Conservation (phyloP, 305 asterid species). For the Fraxinus albicans region DNA sequence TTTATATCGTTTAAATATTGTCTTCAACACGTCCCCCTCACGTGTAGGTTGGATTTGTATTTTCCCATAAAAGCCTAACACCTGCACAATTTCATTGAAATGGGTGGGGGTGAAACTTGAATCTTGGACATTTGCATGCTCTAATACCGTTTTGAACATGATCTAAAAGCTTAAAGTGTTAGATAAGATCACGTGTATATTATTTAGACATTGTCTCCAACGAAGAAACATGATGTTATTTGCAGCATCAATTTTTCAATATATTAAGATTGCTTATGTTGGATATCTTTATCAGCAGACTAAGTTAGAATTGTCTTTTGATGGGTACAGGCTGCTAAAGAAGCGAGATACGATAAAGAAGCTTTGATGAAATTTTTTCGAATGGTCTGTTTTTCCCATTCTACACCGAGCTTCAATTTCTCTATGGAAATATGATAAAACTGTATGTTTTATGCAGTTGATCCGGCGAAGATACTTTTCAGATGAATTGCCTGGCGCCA, state of each 20-base stretch:
- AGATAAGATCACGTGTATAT: neutral
- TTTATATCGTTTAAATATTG: too few species aligned
- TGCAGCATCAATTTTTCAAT: neutral
- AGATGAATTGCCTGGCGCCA: slow-evolving; percentile 77
- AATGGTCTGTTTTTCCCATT: slow-evolving; percentile 49
- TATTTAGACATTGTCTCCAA: neutral
- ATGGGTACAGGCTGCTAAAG: slow-evolving; percentile 62
- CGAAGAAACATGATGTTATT: neutral
- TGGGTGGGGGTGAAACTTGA: neutral
- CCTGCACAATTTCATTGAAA: neutral
- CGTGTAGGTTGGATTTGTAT: neutral
- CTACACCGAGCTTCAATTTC: neutral
- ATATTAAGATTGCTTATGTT: neutral
- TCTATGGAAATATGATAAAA: slow-evolving; percentile 21
- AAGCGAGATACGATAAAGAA: slow-evolving; percentile 91
- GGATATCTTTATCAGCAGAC: neutral
- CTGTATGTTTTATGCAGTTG: slow-evolving; percentile 47
- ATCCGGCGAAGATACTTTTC: slow-evolving; percentile 94
- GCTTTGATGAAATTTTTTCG: slow-evolving; percentile 79
- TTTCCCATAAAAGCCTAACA: neutral
- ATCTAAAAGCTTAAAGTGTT: neutral
- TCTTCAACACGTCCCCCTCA: neutral
- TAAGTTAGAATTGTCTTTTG: neutral
- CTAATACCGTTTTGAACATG: neutral
- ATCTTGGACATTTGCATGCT: neutral